phyloP scores from a whole-genome alignment of 2,329 filamentous ascomycete species.

The Scopulariopsis brevicaulis region DNA sequence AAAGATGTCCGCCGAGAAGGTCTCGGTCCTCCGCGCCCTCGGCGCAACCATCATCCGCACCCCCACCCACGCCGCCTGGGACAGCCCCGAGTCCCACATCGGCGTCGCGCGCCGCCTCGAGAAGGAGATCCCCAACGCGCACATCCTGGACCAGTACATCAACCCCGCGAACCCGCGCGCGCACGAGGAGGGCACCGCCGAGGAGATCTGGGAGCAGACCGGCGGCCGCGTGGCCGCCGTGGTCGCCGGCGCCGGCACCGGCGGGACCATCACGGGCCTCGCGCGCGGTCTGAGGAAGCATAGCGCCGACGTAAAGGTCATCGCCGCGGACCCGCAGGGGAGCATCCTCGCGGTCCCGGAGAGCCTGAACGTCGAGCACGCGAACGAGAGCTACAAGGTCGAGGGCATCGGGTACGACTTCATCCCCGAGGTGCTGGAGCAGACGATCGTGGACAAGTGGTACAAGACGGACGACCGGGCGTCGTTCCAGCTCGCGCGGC shows the following conservation, averaged over 20 bases:
- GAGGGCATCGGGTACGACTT: constrained; percentile 99
- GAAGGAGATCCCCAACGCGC: constrained; percentile 92
- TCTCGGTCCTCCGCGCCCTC: constrained; percentile 83
- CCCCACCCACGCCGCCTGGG: constrained; percentile 88
- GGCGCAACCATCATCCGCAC: constrained; percentile 97
- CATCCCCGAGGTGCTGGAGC: constrained; percentile 85
- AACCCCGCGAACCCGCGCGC: constrained; percentile 87
- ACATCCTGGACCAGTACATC: constrained; percentile 93
- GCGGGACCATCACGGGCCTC: constrained; percentile 87
- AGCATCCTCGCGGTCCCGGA: constrained; percentile 82
- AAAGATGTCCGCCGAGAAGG: constrained; percentile 99
- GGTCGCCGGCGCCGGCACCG: constrained; percentile 87
- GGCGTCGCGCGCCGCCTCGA: constrained; percentile 82
- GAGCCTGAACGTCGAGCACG: constrained; percentile 64
- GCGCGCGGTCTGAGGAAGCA: constrained; percentile 80
- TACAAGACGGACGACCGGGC: constrained; percentile 95
- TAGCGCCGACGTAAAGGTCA: constrained; percentile 71
- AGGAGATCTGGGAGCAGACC: constrained; percentile 94
- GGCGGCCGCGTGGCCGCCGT: constrained; percentile 70
- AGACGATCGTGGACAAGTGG: constrained; percentile 75
- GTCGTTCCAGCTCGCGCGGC: constrained; percentile 80
- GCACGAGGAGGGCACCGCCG: constrained; percentile 86
- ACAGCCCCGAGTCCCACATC: constrained; percentile 92
- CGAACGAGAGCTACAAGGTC: constrained; percentile 87
- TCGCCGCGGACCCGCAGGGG: constrained; percentile 86